phyloP scores from a whole-genome alignment of 495 filamentous ascomycete species.

The Penicillium pancosmium region DNA sequence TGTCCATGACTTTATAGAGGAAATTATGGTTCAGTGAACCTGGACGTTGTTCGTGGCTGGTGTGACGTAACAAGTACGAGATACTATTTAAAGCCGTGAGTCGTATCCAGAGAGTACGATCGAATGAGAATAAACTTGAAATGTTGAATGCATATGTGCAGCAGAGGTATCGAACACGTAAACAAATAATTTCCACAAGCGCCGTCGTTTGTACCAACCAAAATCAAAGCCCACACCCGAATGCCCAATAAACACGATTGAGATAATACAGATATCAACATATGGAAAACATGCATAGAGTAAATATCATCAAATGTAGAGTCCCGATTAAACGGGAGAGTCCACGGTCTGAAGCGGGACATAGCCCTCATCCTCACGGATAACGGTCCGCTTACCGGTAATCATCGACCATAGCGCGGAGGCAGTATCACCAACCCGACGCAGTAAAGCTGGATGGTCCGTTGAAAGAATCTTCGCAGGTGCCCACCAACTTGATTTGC shows the following conservation, averaged over 20 bases:
- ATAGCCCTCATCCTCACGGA: constrained; percentile 43
- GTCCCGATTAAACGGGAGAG: constrained; percentile 29
- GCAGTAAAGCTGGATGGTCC: constrained; percentile 19
- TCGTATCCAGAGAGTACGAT: not conserved
- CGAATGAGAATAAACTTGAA: not conserved
- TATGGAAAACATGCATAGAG: not conserved
- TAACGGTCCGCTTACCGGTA: constrained; percentile 29
- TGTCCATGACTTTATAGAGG: no score
- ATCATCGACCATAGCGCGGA: constrained; percentile 30
- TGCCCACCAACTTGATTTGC: constrained; percentile 37
- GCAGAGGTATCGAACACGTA: constrained; percentile 23
- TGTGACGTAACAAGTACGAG: no score
- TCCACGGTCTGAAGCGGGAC: constrained; percentile 50
- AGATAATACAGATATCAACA: not conserved
- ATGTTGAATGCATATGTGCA: constrained; percentile 10
- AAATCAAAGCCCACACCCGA: constrained; percentile 3
- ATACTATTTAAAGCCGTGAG: no score
- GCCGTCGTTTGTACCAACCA: constrained; percentile 2
- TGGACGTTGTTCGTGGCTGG: no score
- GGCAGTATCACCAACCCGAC: constrained; percentile 20
- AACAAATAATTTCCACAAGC: not conserved
- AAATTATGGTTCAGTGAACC: no score
- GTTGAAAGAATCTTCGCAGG: constrained; percentile 30
- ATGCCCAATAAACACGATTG: not conserved
- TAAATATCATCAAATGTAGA: not conserved